Conservation (phyloP, 2,329 filamentous ascomycete genomes). For the Bipolaris victoriae region DNA sequence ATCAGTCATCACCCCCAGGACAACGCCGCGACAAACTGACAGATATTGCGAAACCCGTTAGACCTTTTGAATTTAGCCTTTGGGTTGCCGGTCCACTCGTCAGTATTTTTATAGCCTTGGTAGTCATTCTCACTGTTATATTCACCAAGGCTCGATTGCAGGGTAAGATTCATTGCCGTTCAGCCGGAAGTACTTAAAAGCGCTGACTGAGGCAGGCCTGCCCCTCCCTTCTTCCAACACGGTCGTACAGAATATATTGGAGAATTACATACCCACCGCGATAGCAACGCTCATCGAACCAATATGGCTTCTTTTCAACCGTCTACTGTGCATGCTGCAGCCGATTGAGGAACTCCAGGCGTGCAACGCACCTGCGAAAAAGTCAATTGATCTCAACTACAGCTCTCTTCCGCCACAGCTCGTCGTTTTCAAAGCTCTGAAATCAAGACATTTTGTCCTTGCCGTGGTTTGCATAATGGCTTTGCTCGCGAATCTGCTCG, state of each 20-base stretch:
- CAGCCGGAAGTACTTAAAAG: slow-evolving; percentile 19
- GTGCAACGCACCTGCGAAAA: slow-evolving; percentile 44
- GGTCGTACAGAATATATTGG: slow-evolving; percentile 50
- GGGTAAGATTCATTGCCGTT: slow-evolving; percentile 45
- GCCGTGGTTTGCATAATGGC: slow-evolving; percentile 56
- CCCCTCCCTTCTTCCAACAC: slow-evolving; percentile 31
- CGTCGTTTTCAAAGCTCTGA: slow-evolving; percentile 54
- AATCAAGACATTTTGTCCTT: slow-evolving; percentile 55
- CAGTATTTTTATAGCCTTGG: not conserved
- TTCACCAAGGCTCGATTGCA: slow-evolving; percentile 6
- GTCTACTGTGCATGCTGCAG: slow-evolving; percentile 60
- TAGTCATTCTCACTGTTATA: not conserved
- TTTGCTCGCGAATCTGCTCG: slow-evolving; percentile 60
- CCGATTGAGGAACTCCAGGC: slow-evolving; percentile 59
- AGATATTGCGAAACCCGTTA: not conserved
- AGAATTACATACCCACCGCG: slow-evolving; percentile 61
- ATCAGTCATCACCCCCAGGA: not conserved
- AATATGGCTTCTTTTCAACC: slow-evolving; percentile 62
- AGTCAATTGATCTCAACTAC: slow-evolving; percentile 56
- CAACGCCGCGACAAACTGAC: not conserved
- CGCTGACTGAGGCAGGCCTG: not conserved
- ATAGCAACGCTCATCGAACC: slow-evolving; percentile 65
- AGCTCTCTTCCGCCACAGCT: slow-evolving; percentile 64
- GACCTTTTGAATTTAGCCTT: slow-evolving; percentile 5
- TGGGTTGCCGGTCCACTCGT: slow-evolving; percentile 1